phyloP scores from a whole-genome alignment of 371 early-diverging fungal species.

The Rhizopus sp. region DNA sequence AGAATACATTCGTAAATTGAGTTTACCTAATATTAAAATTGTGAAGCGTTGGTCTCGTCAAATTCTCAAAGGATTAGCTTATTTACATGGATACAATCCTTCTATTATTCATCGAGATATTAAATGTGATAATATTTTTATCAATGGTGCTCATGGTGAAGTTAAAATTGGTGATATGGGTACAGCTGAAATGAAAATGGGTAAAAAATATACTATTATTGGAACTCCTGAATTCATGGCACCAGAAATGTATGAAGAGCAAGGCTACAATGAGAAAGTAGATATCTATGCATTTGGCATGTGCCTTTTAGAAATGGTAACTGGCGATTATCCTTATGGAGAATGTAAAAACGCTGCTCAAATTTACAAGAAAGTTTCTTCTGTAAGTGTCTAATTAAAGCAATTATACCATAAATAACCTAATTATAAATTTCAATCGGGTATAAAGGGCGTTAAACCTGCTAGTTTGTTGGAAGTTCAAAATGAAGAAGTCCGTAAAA shows the following conservation, averaged over 20 bases:
- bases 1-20: conserved; percentile 70
- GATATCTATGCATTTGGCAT: conserved; percentile 96
- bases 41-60: conserved; percentile 84
- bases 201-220: conserved; percentile 87
- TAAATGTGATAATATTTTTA: conserved; percentile 89
- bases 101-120: conserved; percentile 93
- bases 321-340: conserved; percentile 87
- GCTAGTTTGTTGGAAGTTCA: conserved; percentile 70
- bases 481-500: conserved; percentile 72
- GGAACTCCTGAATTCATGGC: conserved; percentile 95
- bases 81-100: conserved; percentile 82
- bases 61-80: conserved; percentile 81
- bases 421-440: not conserved
- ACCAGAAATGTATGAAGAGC: conserved; percentile 95
- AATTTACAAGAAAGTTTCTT: conserved; percentile 80
- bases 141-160: conserved; percentile 88
- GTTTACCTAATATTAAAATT: conserved; percentile 70
- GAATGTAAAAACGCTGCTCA: conserved; percentile 91
- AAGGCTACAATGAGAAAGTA: conserved; percentile 86
- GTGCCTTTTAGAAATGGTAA: conserved; percentile 88
- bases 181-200: conserved; percentile 70
- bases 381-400: conserved; percentile 36
- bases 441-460: conserved; percentile 76
- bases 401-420: too few relatives aligned
- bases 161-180: conserved; percentile 96